These are phyloP conservation scores for Sarocladiaceae sp. DNA, from an alignment of 2,329 filamentous ascomycete genomes.

Conservation along the genomic window DNA sequence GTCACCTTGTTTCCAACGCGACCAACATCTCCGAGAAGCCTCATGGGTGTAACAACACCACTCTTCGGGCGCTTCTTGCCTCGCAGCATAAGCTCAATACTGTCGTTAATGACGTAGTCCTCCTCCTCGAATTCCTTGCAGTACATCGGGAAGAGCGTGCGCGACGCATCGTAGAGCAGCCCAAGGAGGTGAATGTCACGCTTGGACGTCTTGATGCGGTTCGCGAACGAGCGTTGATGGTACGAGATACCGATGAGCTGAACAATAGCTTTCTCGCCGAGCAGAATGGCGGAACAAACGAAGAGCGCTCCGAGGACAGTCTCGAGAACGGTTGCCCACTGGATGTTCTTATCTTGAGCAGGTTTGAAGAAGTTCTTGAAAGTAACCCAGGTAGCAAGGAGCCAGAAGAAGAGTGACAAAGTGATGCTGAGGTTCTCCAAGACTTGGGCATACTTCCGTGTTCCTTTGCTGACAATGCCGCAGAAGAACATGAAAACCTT, in stretches of 20 bases:
- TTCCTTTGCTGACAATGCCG: constrained; percentile 65
- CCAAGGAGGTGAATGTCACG: constrained; percentile 76
- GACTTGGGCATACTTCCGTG: constrained; percentile 66
- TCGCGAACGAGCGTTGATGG: constrained; percentile 78
- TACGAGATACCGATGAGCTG: constrained; percentile 83
- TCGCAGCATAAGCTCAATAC: constrained; percentile 63
- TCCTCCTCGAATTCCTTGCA: constrained; percentile 87
- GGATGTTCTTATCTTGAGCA: constrained; percentile 26
- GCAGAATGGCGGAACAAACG: constrained; percentile 64
- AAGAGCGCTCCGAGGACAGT: constrained; percentile 64
- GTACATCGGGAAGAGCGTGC: constrained; percentile 85
- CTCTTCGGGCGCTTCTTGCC: constrained; percentile 47
- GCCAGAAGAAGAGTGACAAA: constrained; percentile 66
- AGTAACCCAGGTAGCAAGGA: constrained; percentile 56
- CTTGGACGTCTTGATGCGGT: constrained; percentile 85
- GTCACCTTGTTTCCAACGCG: constrained; percentile 91
- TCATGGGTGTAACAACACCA: constrained; percentile 72
- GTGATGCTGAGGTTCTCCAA: constrained; percentile 61
- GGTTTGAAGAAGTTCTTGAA: constrained; percentile 52
- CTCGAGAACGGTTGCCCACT: constrained; percentile 56
- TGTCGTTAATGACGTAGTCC: constrained; percentile 87
- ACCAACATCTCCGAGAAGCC: constrained; percentile 71
- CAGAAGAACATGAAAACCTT: constrained; percentile 63
- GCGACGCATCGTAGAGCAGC: constrained; percentile 85
- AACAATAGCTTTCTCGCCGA: constrained; percentile 74